Percentiles rank a stretch among this genome's conserved stretches.
Evolutionary conservation across 805 yeast genomes (phyloP).

Genomic region (Lachancea mirantina): DNA sequence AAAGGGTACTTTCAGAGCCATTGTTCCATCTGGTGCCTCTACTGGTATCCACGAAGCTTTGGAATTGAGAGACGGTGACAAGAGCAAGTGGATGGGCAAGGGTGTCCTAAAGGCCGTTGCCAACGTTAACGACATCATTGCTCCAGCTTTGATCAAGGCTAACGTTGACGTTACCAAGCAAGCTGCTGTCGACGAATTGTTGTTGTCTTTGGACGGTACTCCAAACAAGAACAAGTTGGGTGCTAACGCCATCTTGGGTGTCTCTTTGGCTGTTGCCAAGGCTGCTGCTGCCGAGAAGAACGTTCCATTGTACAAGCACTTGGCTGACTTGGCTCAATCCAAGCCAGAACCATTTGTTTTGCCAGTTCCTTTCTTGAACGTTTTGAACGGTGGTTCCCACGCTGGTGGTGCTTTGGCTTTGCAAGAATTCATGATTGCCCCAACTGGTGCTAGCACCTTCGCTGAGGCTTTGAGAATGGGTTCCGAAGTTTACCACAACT

Average conservation of each 20-base stretch:
- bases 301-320: conserved; percentile 89
- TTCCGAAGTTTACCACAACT: conserved; percentile 95
- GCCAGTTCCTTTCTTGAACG: conserved; percentile 99
- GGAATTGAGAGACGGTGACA: conserved; percentile 97
- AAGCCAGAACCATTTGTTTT: conserved; percentile 77
- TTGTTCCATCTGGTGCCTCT: conserved; percentile 99
- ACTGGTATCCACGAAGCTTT: conserved; percentile 98
- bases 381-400: conserved; percentile 98
- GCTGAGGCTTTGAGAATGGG: conserved; percentile 96
- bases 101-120: conserved; percentile 97
- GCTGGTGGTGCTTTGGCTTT: conserved; percentile 99
- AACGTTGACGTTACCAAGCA: conserved; percentile 82
- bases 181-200: conserved; percentile 78
- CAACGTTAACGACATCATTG: conserved; percentile 91
- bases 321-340: conserved; percentile 68
- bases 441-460: conserved; percentile 84
- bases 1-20: conserved; percentile 90
- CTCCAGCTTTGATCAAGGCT: conserved; percentile 83
- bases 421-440: conserved; percentile 99
- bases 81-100: conserved; percentile 96
- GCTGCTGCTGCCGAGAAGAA: conserved; percentile 97
- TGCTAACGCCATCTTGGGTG: conserved; percentile 98
- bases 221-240: conserved; percentile 96
- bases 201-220: conserved; percentile 87
- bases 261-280: conserved; percentile 92